These are phyloP conservation scores for Lasiodiplodia gonubiensis DNA, from an alignment of 2,329 filamentous ascomycete species.

Conservation along the genomic window DNA sequence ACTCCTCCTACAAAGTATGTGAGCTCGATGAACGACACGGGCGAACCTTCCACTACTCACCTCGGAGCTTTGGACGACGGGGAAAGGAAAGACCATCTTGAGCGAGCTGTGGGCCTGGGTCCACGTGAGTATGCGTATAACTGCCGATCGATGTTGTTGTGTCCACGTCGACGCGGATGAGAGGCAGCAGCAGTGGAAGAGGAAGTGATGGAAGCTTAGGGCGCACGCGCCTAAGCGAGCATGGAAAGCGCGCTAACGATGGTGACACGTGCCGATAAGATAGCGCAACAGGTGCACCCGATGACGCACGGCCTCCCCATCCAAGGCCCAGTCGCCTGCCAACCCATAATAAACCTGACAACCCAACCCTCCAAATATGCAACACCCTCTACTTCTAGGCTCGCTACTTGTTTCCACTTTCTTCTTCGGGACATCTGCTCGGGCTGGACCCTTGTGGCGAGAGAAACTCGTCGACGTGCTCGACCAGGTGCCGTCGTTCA, in stretches of 20 bases:
- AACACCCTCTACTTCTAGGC: conserved; percentile 1
- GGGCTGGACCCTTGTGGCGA: conserved; percentile 38
- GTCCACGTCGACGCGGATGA: neutral
- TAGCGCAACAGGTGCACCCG: neutral
- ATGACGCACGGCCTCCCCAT: conserved; percentile 20
- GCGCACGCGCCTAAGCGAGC: neutral
- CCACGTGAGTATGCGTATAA: neutral
- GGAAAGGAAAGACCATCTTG: neutral
- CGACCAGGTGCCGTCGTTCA: conserved; percentile 38
- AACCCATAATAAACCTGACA: neutral
- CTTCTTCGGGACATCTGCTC: conserved; percentile 39
- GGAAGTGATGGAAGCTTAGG: conserved; percentile 6
- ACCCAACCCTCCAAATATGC: conserved; percentile 18
- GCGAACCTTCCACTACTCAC: neutral
- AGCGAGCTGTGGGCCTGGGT: neutral
- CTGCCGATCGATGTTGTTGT: neutral
- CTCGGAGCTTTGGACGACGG: neutral
- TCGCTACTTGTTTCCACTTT: conserved; percentile 6
- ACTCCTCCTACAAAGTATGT: conserved; percentile 47
- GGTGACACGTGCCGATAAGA: conserved; percentile 18
- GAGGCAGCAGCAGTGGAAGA: conserved; percentile 5
- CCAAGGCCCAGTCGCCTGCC: neutral
- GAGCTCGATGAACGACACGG: neutral
- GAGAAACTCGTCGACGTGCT: conserved; percentile 36
- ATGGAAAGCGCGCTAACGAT: conserved; percentile 1